phyloP scores from a whole-genome alignment of 441 rosid species.

The Sinapis alba region DNA sequence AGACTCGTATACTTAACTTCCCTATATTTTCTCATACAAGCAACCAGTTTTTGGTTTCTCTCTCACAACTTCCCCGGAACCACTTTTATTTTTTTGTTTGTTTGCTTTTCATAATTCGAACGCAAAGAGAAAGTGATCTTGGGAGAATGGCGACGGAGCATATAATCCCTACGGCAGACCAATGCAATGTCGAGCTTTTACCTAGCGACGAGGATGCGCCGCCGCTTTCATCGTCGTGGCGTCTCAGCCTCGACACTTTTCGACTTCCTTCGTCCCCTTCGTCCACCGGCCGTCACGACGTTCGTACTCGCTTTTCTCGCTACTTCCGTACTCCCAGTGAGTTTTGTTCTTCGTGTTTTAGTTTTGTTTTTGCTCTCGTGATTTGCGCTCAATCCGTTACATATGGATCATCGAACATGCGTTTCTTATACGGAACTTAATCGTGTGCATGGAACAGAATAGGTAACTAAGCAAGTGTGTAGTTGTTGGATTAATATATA shows the following conservation, averaged over 20 bases:
- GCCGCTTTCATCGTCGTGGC: constrained; percentile 28
- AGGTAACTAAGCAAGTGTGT: constrained; percentile 5
- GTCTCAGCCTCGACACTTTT: constrained; percentile 34
- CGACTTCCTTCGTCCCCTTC: constrained; percentile 27
- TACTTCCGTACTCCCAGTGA: constrained; percentile 28
- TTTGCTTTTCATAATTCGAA: neutral
- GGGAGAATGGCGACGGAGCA: constrained; percentile 18
- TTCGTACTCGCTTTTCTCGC: constrained; percentile 26
- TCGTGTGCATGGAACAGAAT: neutral
- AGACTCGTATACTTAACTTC: constrained; percentile 9
- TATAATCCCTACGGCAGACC: neutral
- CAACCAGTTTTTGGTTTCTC: neutral
- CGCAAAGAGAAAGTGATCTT: neutral
- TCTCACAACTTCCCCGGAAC: constrained; percentile 24
- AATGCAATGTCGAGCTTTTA: constrained; percentile 29
- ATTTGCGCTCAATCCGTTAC: constrained; percentile 2
- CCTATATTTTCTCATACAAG: neutral
- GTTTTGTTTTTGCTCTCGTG: neutral
- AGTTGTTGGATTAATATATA: neutral
- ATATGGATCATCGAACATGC: constrained; percentile 7
- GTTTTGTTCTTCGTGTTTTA: neutral
- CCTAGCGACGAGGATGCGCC: constrained; percentile 30
- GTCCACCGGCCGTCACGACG: constrained; percentile 10
- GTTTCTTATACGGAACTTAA: neutral
- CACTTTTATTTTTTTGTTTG: neutral